Percentiles rank a stretch among this genome's conserved stretches.
These are phyloP conservation scores for Nyctanthes arbortristis DNA, from an alignment of 257 asterid species.

Conservation along the genomic window DNA sequence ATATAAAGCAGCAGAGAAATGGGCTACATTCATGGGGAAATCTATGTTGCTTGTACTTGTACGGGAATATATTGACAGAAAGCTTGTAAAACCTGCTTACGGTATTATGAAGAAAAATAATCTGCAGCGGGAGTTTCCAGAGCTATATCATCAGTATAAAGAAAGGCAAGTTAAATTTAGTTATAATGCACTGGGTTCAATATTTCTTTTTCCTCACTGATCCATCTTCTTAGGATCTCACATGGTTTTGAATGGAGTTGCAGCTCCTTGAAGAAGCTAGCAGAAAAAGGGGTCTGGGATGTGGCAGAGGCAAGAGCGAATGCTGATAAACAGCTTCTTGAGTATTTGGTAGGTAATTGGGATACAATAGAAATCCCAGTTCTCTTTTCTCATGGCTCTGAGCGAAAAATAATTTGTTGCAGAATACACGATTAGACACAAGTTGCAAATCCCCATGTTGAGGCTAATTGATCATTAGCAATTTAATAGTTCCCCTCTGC, in stretches of 20 bases:
- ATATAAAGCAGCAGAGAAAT: slow-evolving; percentile 84
- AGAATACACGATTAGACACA: background rate
- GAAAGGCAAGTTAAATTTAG: slow-evolving; percentile 65
- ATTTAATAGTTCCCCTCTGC: background rate
- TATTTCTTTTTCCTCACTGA: slow-evolving; percentile 16
- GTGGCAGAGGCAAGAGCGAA: slow-evolving; percentile 80
- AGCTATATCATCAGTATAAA: slow-evolving; percentile 72
- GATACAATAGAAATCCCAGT: slow-evolving; percentile 4
- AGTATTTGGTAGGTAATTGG: slow-evolving; percentile 71
- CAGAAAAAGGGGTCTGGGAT: slow-evolving; percentile 96
- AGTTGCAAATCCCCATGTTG: background rate
- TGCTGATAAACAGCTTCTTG: slow-evolving; percentile 66
- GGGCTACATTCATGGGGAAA: slow-evolving; percentile 90
- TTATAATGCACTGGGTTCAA: slow-evolving; percentile 19
- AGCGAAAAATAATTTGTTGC: background rate
- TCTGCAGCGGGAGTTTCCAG: slow-evolving; percentile 79
- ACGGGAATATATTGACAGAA: slow-evolving; percentile 57
- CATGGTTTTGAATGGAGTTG: slow-evolving; percentile 25
- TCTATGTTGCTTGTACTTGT: slow-evolving; percentile 62
- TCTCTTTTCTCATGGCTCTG: background rate
- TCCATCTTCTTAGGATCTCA: slow-evolving; percentile 1
- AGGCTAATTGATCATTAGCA: background rate
- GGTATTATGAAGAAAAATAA: slow-evolving; percentile 66
- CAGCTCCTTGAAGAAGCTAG: slow-evolving; percentile 92
- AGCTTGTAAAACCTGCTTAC: slow-evolving; percentile 51